phyloP scores from a whole-genome alignment of 140 eudicot genomes.

The Erigeron philadelphicus region DNA sequence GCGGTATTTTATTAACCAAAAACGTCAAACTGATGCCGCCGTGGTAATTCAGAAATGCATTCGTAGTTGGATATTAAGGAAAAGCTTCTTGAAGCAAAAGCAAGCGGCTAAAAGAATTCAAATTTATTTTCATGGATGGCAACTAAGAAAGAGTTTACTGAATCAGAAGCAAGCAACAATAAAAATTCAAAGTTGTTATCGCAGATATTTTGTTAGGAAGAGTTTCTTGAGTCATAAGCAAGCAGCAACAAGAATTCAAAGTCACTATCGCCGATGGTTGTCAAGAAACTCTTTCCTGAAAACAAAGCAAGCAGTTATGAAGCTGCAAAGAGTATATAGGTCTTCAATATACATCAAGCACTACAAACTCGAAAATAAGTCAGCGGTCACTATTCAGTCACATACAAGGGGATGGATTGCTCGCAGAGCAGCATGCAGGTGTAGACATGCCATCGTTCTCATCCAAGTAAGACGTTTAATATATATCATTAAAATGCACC shows the following conservation, averaged over 20 bases:
- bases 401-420: conserved; percentile 66
- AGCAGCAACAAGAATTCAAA: conserved; percentile 53
- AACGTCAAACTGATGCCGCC: conserved; percentile 34
- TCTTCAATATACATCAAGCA: conserved; percentile 30
- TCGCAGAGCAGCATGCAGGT: conserved; percentile 38
- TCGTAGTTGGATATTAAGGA: conserved; percentile 33
- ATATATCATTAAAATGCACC: conserved; percentile 14
- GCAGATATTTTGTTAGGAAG: conserved; percentile 33
- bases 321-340: conserved; percentile 49
- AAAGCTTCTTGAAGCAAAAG: conserved; percentile 6
- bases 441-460: conserved; percentile 22
- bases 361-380: conserved; percentile 32
- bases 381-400: conserved; percentile 69
- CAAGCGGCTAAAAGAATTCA: conserved; percentile 17
- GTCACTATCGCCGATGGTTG: conserved; percentile 51
- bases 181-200: conserved; percentile 48
- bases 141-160: conserved; percentile 37
- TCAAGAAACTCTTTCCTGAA: conserved; percentile 37
- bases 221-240: conserved; percentile 28
- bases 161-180: conserved; percentile 49
- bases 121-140: conserved; percentile 41
- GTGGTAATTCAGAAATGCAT: conserved; percentile 33
- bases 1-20: conserved; percentile 41
- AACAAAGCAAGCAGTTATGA: conserved; percentile 46
- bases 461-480: conserved; percentile 57